A percentile compares a stretch with the other conserved stretches of the same genome.
These are phyloP conservation scores for Camellia granthamiana DNA, from an alignment of 148 eudicot genomes.

Conservation along the genomic window DNA sequence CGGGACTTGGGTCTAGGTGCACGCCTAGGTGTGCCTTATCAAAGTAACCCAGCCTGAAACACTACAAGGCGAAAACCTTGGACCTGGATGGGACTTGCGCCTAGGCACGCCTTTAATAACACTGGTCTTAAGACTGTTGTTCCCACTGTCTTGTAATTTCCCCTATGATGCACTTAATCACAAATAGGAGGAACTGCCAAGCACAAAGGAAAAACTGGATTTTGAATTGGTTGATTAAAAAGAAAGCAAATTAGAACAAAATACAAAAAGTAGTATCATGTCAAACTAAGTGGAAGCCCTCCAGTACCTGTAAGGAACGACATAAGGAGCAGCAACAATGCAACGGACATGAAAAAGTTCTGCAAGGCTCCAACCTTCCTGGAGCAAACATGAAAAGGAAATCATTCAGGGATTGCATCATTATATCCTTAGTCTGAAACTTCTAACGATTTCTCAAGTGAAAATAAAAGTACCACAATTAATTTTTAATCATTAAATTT, in stretches of 20 bases:
- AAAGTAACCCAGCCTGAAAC: too few relatives aligned
- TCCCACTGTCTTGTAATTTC: too few relatives aligned
- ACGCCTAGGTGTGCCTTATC: too few relatives aligned
- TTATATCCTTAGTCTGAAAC: not conserved
- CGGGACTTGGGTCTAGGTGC: too few relatives aligned
- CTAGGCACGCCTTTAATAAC: too few relatives aligned
- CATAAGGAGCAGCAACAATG: slow-evolving; percentile 88
- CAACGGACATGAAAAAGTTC: slow-evolving; percentile 74
- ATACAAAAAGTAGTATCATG: not conserved
- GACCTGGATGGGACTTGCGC: too few relatives aligned
- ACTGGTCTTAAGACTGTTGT: too few relatives aligned
- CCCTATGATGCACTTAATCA: not conserved
- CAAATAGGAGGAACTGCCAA: slow-evolving; percentile 5
- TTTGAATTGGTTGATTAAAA: not conserved
- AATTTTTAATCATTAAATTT: not conserved
- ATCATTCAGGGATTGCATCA: not conserved
- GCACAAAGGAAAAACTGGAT: not conserved
- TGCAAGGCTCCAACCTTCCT: slow-evolving; percentile 99
- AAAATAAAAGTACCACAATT: not conserved
- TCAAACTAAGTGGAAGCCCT: not conserved
- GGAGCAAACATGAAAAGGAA: slow-evolving; percentile 19
- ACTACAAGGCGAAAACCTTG: too few relatives aligned
- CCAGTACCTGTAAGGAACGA: slow-evolving; percentile 66
- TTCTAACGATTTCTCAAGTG: not conserved
- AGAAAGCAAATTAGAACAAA: not conserved